phyloP scores from a whole-genome alignment of 352 stramenopile species.

The Phytophthora pluvialis region DNA sequence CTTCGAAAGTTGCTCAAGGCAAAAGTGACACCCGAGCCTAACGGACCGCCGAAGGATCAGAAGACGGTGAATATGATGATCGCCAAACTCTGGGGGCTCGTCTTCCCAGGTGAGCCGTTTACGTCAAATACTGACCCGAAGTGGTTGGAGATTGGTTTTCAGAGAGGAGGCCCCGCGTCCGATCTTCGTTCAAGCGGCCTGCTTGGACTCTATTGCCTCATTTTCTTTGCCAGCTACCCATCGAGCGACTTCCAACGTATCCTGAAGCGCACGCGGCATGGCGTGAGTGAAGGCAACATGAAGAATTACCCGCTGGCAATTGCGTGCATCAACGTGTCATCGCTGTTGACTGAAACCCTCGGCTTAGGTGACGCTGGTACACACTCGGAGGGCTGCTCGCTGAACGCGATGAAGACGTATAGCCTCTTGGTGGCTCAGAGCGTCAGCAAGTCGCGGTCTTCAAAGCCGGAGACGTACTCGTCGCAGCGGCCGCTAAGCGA shows the following conservation, averaged over 20 bases:
- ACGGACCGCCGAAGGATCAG: constrained; percentile 70
- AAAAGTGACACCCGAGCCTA: constrained; percentile 79
- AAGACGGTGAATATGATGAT: constrained; percentile 86
- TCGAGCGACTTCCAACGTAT: constrained; percentile 73
- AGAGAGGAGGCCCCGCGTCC: constrained; percentile 79
- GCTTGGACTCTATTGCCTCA: constrained; percentile 86
- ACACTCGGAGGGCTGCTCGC: constrained; percentile 72
- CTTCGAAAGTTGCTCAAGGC: constrained; percentile 81
- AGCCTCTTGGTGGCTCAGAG: constrained; percentile 71
- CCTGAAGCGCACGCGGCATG: constrained; percentile 74
- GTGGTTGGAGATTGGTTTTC: constrained; percentile 87
- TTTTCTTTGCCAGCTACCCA: constrained; percentile 81
- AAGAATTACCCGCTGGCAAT: constrained; percentile 91
- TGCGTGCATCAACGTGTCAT: constrained; percentile 85
- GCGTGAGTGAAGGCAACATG: constrained; percentile 88
- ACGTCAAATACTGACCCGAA: constrained; percentile 76
- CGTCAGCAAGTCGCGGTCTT: constrained; percentile 33
- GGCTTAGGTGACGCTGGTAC: constrained; percentile 81
- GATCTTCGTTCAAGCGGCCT: constrained; percentile 84
- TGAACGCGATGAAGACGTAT: constrained; percentile 80
- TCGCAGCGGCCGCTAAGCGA: constrained; percentile 40
- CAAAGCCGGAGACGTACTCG: constrained; percentile 37
- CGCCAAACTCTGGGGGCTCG: constrained; percentile 64
- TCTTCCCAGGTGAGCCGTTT: constrained; percentile 67
- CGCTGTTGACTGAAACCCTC: constrained; percentile 76